Evolutionary conservation across 164 flowering plant genomes (phyloP), one percentile per base, ranked within the genome.

Genomic region (Akebia trifoliata): DNA sequence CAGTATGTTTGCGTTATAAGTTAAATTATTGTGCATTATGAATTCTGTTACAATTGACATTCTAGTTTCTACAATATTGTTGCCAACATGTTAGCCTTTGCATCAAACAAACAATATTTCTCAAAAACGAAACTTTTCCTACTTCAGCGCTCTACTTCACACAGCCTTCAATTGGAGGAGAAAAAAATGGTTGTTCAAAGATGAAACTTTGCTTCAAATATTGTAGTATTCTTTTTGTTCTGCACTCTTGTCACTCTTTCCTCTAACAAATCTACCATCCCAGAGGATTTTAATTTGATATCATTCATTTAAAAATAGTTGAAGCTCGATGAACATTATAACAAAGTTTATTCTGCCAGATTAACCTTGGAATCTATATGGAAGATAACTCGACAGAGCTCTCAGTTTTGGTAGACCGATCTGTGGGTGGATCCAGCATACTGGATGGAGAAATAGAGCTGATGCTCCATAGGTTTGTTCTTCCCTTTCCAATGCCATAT

Each of bases 391-490:
- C 18, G 17, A 74, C 57, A 32, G 97, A 93, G 64, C 72, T 93
- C 46, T 90, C 99, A 25, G 81, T 90, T 43, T 66, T 93, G 81
- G 96, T 93, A 25, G 99, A 93, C 69, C 85, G 99, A 9, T 68
- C 99, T 40, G 61, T 87, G 57, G 97, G 99, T 54, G 99, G 97
- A 62, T 74, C 96, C 55, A 90, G 99, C 74, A 17, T 85, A 64
- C 61, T 61, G 57, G 95, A 90, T 78, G 97, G 99, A 45, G 89
- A 90, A 68, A 56, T 90, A 61, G 99, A 93, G 74, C 68, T 93
- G 59, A 87, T 93, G 97, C 89, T 87, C 54, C 99, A 93, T 57
- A 81, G 99, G 99, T 86, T 30, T 59, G 53, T 54, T 61, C 17
- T 56, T 17, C 40, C 32, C 4, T 32, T 51, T 26, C 17, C 7